Base-by-base conservation (phyloP, 306 rosid species). In the Citrullus colocynthis region DNA sequence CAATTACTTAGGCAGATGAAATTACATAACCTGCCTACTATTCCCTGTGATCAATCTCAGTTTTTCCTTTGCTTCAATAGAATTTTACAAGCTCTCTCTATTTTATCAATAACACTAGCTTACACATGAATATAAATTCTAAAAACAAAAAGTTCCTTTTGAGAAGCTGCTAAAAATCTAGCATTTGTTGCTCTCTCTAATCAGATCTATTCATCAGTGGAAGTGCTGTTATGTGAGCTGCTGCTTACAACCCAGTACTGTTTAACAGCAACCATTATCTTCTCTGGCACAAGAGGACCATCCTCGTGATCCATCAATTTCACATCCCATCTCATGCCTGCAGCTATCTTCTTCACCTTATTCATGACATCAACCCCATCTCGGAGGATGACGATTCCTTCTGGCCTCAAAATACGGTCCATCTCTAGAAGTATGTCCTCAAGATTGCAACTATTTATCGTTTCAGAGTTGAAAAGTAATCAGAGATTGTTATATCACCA, bases 351-450 rank as follows among this genome's bases (percentile, higher is more conserved):
- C 81, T 82, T 88, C 57, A 94, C 93, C 85, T 87, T 87, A 87
- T 86, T 91, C 80, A 92, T 80, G 41, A 90, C 91, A 77, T 95
- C 91, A 0, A 95, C 97, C 83, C 85, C 92, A 6, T 95, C 99
- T 55, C 98, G 83, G 70, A 95, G 77, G 77, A 95, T 82, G 83
- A 90, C 85, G 0, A 87, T 44, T 52, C 99, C 99, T 86, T 95
- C 99, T 0, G 97, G 99, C 81, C 97, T 80, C 83, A 95, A 81
- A 39, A 95, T 88, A 36, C 99, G 92, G 74, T 95, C 99, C 97
- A 95, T 90, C 87, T 95, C 98, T 55, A 95, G 79, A 67, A 95
- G 97, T 61, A 95, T 90, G 87, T 92, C 97, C 85, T 92, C 99
- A 44, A 80, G 61, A 41, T 84, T 80, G 87, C 97, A 95, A 85